A percentile compares a stretch with the other conserved stretches of the same genome.
Conservation (phyloP, 1,139 yeast genomes). For the Suzukiozyma palmioleophila region DNA sequence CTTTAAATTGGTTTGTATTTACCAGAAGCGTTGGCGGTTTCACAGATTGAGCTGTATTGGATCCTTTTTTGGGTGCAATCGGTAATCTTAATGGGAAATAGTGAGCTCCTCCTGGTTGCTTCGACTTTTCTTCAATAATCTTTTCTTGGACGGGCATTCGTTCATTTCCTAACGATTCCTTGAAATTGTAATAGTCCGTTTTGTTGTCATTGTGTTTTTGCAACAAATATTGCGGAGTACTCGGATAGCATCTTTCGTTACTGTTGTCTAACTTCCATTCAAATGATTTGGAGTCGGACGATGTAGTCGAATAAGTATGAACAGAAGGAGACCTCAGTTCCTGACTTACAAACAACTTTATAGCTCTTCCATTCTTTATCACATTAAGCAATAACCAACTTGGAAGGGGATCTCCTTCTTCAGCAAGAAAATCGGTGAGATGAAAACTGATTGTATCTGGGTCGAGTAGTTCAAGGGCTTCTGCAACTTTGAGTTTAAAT, state of each 20-base stretch:
- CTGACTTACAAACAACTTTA: conserved; percentile 44
- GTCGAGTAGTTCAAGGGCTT: conserved; percentile 37
- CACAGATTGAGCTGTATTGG: conserved; percentile 7
- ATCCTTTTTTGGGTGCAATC: conserved; percentile 15
- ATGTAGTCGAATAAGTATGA: conserved; percentile 36
- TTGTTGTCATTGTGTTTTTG: conserved; percentile 32
- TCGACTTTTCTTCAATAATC: not conserved
- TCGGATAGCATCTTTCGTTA: conserved; percentile 44
- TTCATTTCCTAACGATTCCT: conserved; percentile 32
- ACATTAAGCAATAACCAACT: conserved; percentile 38
- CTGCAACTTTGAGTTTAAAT: conserved; percentile 34
- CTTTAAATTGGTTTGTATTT: conserved; percentile 18
- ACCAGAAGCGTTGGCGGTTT: conserved; percentile 26
- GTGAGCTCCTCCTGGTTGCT: conserved; percentile 4
- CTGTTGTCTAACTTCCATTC: conserved; percentile 38
- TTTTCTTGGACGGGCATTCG: conserved; percentile 11
- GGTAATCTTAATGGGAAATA: conserved; percentile 21
- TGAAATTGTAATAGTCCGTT: conserved; percentile 61
- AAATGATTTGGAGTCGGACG: conserved; percentile 48
- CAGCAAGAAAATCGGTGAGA: conserved; percentile 66
- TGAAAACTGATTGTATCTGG: conserved; percentile 48
- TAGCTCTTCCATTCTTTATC: conserved; percentile 27
- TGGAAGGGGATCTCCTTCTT: conserved; percentile 58
- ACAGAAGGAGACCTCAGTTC: conserved; percentile 32
- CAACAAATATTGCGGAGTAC: conserved; percentile 58